Evolutionary conservation across 345 rosid species (phyloP).

Genomic region (Erysimum cheiranthoides): DNA sequence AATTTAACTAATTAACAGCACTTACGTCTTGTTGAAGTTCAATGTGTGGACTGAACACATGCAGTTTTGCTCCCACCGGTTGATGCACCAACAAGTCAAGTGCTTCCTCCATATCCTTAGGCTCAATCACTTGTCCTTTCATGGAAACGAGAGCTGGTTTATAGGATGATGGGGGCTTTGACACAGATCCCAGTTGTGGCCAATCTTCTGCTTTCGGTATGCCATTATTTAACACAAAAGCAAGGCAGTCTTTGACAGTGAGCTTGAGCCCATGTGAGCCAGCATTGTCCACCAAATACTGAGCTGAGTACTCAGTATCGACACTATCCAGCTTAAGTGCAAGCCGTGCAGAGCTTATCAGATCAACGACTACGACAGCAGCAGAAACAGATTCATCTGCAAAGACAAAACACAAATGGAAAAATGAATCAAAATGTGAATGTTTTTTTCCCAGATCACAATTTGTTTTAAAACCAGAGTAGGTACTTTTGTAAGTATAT

Average conservation of each 20-base stretch:
- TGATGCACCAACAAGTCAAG: not conserved
- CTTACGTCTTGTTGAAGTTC: slow-evolving; percentile 1
- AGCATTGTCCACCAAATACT: slow-evolving; percentile 15
- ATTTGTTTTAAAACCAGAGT: not conserved
- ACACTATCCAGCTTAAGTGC: slow-evolving; percentile 3
- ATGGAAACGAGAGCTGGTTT: slow-evolving; percentile 9
- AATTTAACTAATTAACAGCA: not conserved
- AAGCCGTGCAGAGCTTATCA: slow-evolving; percentile 10
- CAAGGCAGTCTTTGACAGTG: slow-evolving; percentile 16
- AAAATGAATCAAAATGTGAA: not conserved
- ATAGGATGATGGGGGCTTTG: not conserved
- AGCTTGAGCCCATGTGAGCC: not conserved
- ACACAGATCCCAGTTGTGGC: not conserved
- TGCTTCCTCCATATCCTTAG: not conserved
- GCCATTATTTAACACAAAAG: not conserved
- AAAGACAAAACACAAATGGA: not conserved
- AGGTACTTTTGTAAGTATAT: not conserved
- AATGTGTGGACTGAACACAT: slow-evolving; percentile 10
- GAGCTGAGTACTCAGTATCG: slow-evolving; percentile 17
- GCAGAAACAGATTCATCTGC: slow-evolving; percentile 2
- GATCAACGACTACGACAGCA: not conserved
- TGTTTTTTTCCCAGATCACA: not conserved
- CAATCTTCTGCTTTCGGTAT: not conserved
- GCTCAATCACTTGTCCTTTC: slow-evolving; percentile 9
- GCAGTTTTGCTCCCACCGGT: slow-evolving; percentile 9